Percentiles rank a stretch among this genome's conserved stretches.
phyloP scores from a whole-genome alignment of 768 basidiomycete species.

The Stropharia rugosoannulata region DNA sequence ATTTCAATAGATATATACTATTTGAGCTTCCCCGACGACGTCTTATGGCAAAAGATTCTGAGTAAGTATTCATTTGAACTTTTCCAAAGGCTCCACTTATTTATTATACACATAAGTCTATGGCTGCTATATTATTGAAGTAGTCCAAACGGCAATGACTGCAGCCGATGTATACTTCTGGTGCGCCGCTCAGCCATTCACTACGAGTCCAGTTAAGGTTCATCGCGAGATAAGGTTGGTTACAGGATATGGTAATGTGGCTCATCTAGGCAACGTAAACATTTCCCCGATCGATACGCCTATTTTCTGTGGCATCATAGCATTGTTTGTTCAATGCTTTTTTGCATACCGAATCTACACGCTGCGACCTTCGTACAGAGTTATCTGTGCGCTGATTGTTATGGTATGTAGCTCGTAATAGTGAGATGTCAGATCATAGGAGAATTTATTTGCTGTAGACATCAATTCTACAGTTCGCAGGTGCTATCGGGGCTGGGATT shows the following conservation, averaged over 20 bases:
- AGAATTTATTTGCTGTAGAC: neutral
- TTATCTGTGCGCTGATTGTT: slow-evolving; percentile 2
- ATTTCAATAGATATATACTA: slow-evolving; percentile 7
- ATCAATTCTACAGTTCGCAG: slow-evolving; percentile 6
- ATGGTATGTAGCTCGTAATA: neutral
- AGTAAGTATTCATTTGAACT: neutral
- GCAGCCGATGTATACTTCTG: slow-evolving; percentile 9
- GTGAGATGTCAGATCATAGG: too few species aligned
- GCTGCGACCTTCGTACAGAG: neutral
- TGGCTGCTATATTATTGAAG: slow-evolving; percentile 4
- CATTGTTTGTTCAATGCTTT: slow-evolving; percentile 18
- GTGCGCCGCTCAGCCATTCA: neutral
- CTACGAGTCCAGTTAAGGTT: neutral
- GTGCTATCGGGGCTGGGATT: neutral
- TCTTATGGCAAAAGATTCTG: neutral
- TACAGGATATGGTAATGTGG: slow-evolving; percentile 16
- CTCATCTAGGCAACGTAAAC: slow-evolving; percentile 13
- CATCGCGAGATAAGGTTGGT: slow-evolving; percentile 6
- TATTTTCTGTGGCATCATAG: slow-evolving; percentile 17
- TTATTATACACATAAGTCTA: neutral
- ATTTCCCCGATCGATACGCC: slow-evolving; percentile 17
- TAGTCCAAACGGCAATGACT: slow-evolving; percentile 11
- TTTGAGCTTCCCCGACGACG: slow-evolving; percentile 6
- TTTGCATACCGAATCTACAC: slow-evolving; percentile 19
- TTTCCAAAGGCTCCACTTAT: neutral